These are phyloP conservation scores for Kwoniella sp. DNA, from an alignment of 768 basidiomycete genomes.

Conservation along the genomic window DNA sequence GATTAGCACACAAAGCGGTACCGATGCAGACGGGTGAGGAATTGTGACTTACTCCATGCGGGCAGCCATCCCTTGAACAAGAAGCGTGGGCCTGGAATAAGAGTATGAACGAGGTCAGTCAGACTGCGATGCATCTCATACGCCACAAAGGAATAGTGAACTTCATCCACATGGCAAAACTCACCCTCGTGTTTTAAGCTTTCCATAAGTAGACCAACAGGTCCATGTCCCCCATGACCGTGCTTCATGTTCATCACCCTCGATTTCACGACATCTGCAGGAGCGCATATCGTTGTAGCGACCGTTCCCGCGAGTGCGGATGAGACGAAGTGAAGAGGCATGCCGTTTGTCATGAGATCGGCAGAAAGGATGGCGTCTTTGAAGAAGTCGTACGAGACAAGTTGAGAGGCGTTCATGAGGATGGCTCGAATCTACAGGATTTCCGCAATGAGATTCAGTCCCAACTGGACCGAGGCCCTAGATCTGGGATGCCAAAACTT, in stretches of 20 bases:
- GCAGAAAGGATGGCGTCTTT: constrained; percentile 44
- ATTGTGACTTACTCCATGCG: constrained; percentile 51
- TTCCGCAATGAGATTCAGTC: no score
- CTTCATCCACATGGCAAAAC: no score
- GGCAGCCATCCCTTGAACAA: constrained; percentile 55
- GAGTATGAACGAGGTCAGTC: no score
- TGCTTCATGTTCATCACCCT: constrained; percentile 48
- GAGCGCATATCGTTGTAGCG: constrained; percentile 54
- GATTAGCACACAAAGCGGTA: background rate
- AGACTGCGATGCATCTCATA: no score
- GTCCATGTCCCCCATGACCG: constrained; percentile 30
- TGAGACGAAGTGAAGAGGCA: constrained; percentile 51
- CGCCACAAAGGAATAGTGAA: no score
- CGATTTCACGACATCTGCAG: constrained; percentile 53
- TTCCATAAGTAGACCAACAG: constrained; percentile 33
- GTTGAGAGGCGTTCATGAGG: constrained; percentile 53
- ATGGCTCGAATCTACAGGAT: constrained; percentile 48
- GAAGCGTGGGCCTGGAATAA: constrained; percentile 47
- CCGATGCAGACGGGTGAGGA: background rate
- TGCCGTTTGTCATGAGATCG: constrained; percentile 40
- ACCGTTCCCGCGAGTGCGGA: constrained; percentile 52
- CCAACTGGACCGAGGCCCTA: no score
- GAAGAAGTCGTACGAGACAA: constrained; percentile 54
- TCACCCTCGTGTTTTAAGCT: constrained; percentile 40
- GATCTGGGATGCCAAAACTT: constrained; percentile 21